Percentiles rank a stretch among this genome's conserved stretches.
Conservation (phyloP, 2,329 filamentous ascomycete species). For the Dichotomopilus funicola region DNA sequence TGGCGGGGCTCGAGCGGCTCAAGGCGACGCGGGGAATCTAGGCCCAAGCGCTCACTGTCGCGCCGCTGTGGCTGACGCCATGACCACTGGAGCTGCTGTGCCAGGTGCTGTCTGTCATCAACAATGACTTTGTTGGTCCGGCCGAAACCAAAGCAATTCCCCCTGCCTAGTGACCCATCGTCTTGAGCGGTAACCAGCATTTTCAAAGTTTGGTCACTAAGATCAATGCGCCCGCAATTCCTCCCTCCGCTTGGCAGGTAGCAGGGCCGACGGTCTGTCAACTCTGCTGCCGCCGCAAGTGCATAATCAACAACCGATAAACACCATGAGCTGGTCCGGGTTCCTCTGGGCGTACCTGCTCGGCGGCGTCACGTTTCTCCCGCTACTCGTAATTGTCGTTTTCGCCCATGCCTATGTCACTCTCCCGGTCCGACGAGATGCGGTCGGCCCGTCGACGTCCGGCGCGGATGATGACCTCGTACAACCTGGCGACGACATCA, state of each 20-base stretch:
- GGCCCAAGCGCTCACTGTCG: background rate
- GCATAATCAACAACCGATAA: background rate
- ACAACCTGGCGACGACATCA: conserved; percentile 58
- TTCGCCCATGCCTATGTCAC: conserved; percentile 63
- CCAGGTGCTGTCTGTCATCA: conserved; percentile 7
- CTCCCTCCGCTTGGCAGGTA: conserved; percentile 19
- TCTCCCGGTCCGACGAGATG: conserved; percentile 49
- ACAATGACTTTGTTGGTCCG: conserved; percentile 7
- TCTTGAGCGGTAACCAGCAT: conserved; percentile 2
- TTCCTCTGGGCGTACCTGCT: conserved; percentile 74
- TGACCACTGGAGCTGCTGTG: background rate
- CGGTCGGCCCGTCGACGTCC: conserved; percentile 24
- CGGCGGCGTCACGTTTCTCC: conserved; percentile 83
- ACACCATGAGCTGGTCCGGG: conserved; percentile 44
- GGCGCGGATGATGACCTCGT: conserved; percentile 38
- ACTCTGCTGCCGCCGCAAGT: conserved; percentile 10
- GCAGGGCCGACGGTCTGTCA: conserved; percentile 11
- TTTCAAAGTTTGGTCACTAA: background rate
- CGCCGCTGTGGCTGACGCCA: conserved; percentile 4
- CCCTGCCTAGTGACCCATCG: background rate
- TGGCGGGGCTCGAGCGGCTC: conserved; percentile 5
- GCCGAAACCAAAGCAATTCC: conserved; percentile 5
- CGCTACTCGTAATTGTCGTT: conserved; percentile 56
- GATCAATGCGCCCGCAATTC: conserved; percentile 19
- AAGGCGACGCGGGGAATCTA: conserved; percentile 5